Base-by-base conservation (phyloP, 164 flowering plant genomes). In the Hamamelis virginiana region DNA sequence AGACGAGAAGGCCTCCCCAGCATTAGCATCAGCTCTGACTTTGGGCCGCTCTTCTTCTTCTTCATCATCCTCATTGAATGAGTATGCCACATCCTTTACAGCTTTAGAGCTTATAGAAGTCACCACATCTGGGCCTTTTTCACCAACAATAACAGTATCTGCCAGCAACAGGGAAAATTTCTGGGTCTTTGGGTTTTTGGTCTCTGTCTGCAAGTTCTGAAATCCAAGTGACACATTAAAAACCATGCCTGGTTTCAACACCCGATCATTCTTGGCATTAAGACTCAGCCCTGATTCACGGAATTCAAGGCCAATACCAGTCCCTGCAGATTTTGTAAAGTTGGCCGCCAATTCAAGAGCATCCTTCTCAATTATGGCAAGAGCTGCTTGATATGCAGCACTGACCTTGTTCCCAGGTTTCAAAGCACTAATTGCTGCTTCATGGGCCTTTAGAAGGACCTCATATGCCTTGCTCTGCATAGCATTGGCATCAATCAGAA, bases 251-350 rank as follows among this genome's bases (percentile, higher is more conserved):
- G 77, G 57, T 71, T 80, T 92, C 73, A 92, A 23, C 18, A 85
- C 25, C 26, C 86, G 61, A 16, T 89, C 94, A 74, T 87, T 90
- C 74, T 85, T 89, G 22, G 84, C 87, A 80, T 90, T 90, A 9
- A 92, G 74, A 63, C 59, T 80, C 51, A 89, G 68, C 46, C 91
- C 91, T 1, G 90, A 89, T 74, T 92, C 97, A 38, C 89, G 86
- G 64, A 92, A 90, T 74, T 90, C 92, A 45, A 92, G 84, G 9
- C 97, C 97, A 57, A 90, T 87, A 10, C 96, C 92, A 0, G 96
- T 87, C 43, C 97, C 96, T 18, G 86, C 92, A 64, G 89, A 80
- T 74, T 87, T 90, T 4, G 92, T 88, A 66, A 92, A 64, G 60
- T 80, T 78, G 16, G 81, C 59, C 51, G 66, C 77, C 65, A 90